These are phyloP conservation scores for Gymnopilus dilepis DNA, from an alignment of 768 basidiomycete species.

Conservation along the genomic window DNA sequence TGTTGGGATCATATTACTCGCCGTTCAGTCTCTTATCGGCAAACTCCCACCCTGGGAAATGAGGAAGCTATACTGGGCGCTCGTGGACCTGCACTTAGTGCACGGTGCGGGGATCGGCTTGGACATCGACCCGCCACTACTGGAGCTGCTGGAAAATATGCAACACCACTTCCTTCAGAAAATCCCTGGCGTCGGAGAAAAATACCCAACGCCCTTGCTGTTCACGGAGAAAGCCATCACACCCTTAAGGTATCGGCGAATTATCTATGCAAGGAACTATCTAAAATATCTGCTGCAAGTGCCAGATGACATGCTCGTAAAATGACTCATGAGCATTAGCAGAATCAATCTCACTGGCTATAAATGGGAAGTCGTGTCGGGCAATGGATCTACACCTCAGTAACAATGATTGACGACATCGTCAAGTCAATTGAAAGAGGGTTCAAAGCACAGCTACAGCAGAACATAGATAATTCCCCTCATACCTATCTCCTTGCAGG, in stretches of 20 bases:
- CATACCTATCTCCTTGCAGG: background rate
- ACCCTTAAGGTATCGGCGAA: background rate
- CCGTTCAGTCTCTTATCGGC: slow-evolving; percentile 22
- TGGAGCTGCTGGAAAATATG: background rate
- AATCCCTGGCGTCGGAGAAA: background rate
- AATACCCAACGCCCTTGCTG: background rate
- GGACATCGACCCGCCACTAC: background rate
- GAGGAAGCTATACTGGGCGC: slow-evolving; percentile 25
- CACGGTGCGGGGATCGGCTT: slow-evolving; percentile 27
- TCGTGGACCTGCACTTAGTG: slow-evolving; percentile 29
- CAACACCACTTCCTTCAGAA: background rate
- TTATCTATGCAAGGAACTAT: background rate
- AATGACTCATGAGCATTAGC: background rate
- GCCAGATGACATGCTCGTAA: background rate
- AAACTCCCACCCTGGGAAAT: slow-evolving; percentile 21
- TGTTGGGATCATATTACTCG: slow-evolving; percentile 22
- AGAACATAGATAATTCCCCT: background rate
- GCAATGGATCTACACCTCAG: background rate
- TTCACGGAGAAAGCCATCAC: background rate
- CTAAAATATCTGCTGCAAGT: background rate
- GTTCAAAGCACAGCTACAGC: background rate
- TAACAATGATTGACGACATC: background rate
- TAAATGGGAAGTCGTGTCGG: background rate
- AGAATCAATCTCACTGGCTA: background rate
- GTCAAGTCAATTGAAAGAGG: background rate